A percentile compares a stretch with the other conserved stretches of the same genome.
Evolutionary conservation across 164 flowering plant species (phyloP).

Genomic region (Annona squamosa): DNA sequence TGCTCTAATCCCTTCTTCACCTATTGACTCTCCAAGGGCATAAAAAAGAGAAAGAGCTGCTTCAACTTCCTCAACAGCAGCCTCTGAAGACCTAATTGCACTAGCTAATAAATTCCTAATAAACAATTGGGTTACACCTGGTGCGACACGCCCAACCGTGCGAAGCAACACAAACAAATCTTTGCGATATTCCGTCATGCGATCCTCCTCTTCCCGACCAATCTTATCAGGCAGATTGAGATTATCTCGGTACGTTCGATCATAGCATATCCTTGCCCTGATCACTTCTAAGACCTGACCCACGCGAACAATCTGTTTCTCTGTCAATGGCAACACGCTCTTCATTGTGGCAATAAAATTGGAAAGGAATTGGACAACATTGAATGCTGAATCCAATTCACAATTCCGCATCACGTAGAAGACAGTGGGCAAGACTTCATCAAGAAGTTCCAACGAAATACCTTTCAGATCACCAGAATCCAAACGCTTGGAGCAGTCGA

Average conservation of each 20-base stretch:
- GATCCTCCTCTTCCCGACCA: slow-evolving; percentile 88
- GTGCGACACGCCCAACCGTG: slow-evolving; percentile 82
- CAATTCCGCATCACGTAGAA: slow-evolving; percentile 74
- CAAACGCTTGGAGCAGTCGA: slow-evolving; percentile 73
- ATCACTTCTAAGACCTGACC: slow-evolving; percentile 85
- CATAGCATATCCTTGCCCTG: slow-evolving; percentile 58
- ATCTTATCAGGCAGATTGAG: slow-evolving; percentile 71
- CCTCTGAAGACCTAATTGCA: slow-evolving; percentile 53
- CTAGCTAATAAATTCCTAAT: slow-evolving; percentile 61
- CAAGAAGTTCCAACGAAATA: slow-evolving; percentile 53
- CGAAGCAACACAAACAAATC: slow-evolving; percentile 84
- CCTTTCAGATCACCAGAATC: slow-evolving; percentile 50
- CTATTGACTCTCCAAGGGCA: slow-evolving; percentile 82
- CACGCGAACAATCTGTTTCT: slow-evolving; percentile 64
- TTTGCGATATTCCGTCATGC: slow-evolving; percentile 79
- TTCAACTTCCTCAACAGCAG: slow-evolving; percentile 88
- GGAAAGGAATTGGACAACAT: slow-evolving; percentile 70
- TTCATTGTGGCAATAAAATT: slow-evolving; percentile 80
- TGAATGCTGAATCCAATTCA: slow-evolving; percentile 69
- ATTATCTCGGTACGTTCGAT: slow-evolving; percentile 62
- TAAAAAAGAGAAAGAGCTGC: slow-evolving; percentile 83
- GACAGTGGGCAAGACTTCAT: slow-evolving; percentile 86
- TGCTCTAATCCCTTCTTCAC: slow-evolving; percentile 62
- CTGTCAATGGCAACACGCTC: slow-evolving; percentile 56
- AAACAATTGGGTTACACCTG: slow-evolving; percentile 75